These are phyloP conservation scores for Ophiocordyceps camponoti-floridani DNA, from an alignment of 2,329 filamentous ascomycete genomes.

Conservation along the genomic window DNA sequence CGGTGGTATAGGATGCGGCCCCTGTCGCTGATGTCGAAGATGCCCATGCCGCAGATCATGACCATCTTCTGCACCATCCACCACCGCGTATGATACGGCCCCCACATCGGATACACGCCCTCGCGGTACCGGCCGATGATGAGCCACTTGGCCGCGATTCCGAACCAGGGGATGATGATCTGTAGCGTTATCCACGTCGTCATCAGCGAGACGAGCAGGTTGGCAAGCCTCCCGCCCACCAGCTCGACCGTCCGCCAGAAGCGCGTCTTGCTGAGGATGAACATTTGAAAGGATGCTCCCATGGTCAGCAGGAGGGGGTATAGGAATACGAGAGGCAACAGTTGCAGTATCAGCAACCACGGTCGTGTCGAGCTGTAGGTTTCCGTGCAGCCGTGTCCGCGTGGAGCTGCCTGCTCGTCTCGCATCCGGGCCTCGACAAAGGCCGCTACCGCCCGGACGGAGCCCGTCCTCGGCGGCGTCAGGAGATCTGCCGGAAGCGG, in stretches of 20 bases:
- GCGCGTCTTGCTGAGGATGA: conserved; percentile 22
- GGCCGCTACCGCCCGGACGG: conserved; percentile 19
- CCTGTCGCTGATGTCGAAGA: conserved; percentile 21
- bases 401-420: conserved; percentile 1
- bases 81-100: conserved; percentile 37
- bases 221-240: conserved; percentile 26
- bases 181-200: conserved; percentile 21
- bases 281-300: conserved; percentile 33
- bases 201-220: conserved; percentile 25
- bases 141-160: conserved; percentile 33
- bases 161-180: conserved; percentile 23
- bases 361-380: conserved; percentile 29
- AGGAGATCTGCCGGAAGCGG: conserved; percentile 30
- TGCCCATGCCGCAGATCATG: conserved; percentile 26
- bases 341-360: conserved; percentile 29
- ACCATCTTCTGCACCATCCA: conserved; percentile 38
- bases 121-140: conserved; percentile 32
- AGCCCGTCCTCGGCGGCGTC: conserved; percentile 23
- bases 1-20: conserved; percentile 27
- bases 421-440: conserved; percentile 13
- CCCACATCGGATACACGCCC: conserved; percentile 42
- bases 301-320: conserved; percentile 31
- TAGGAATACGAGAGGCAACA: conserved; percentile 28
- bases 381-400: conserved; percentile 17
- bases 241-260: conserved; percentile 18